Base-by-base conservation (phyloP, 371 early-diverging fungal species). In the Rhizopus sp. region DNA sequence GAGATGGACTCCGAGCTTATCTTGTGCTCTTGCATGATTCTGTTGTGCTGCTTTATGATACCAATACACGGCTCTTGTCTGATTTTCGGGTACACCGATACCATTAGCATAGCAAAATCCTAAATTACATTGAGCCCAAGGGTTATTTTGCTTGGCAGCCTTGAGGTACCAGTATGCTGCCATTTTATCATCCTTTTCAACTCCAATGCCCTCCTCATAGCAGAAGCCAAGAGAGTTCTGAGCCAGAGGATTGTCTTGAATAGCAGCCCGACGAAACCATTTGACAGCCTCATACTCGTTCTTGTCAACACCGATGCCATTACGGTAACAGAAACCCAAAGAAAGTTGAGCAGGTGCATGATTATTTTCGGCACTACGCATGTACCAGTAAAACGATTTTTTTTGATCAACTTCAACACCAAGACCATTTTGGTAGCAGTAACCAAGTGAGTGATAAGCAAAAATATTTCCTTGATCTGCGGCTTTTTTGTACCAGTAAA, bases 351-450 rank as follows among this genome's bases (percentile, higher is more conserved):
- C 81, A 51, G 88, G 82, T 45, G 86, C 81, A 70, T 89, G 77
- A 8, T 88, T 75, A 44, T 85, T 82, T 6, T 86, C 88, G 7
- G 90, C 86, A 13, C 82, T 76, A 34, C 69, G 50, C 49, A 81
- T 83, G 64, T 92, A 95, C 91, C 90, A 94, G 39, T 77, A 64
- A 10, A 92, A 81, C 3, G 94, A 92, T 63, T 83, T 66, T 10
- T 70, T 51, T 6, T 83, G 55, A 66, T 90, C 75, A 9, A 76
- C 61, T 35, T 33, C 41, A 69, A 91, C 87, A 9, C 94, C 94
- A 41, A 91, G 80, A 13, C 94, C 96, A 62, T 95, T 91, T 50
- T 92, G 93, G 64, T 88, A 94, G 65, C 96, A 95, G 62, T 89
- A 93, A 6, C 94, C 97, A 34, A 95, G 80, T 3, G 91, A 90